These are phyloP conservation scores for Arabis hirsuta DNA, from an alignment of 345 rosid species.

Conservation along the genomic window DNA sequence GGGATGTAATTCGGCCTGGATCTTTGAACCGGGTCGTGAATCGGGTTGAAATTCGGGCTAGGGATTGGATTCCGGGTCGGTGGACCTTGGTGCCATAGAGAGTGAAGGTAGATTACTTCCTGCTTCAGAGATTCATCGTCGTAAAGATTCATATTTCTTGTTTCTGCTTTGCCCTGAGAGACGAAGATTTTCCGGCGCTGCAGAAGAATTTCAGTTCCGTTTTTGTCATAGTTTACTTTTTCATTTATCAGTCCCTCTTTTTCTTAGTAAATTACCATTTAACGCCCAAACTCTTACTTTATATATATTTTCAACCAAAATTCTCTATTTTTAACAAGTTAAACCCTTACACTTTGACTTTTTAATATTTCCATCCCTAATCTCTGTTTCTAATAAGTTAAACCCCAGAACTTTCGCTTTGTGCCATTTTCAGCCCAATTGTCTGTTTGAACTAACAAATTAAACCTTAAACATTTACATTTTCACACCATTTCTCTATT, in stretches of 20 bases:
- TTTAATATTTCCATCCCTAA: background rate
- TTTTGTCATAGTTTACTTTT: background rate
- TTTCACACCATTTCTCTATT: too few relatives aligned
- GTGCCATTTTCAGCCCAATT: background rate
- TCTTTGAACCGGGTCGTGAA: constrained; percentile 37
- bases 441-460: too few relatives aligned
- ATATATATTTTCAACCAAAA: background rate
- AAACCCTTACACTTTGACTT: background rate
- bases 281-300: constrained; percentile 3
- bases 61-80: constrained; percentile 49
- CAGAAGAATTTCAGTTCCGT: background rate
- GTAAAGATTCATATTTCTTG: constrained; percentile 48
- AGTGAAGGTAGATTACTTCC: constrained; percentile 75
- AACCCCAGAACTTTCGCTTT: background rate
- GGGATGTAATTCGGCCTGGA: constrained; percentile 37
- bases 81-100: constrained; percentile 81
- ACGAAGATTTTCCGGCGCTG: background rate
- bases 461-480: too few relatives aligned
- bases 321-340: background rate
- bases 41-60: constrained; percentile 37
- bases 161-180: background rate
- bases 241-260: background rate
- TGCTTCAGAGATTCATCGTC: constrained; percentile 56
- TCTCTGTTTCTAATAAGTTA: background rate
- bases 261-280: constrained; percentile 7